These are phyloP conservation scores for Spergularia bocconei DNA, from an alignment of 148 eudicot genomes.

Conservation along the genomic window DNA sequence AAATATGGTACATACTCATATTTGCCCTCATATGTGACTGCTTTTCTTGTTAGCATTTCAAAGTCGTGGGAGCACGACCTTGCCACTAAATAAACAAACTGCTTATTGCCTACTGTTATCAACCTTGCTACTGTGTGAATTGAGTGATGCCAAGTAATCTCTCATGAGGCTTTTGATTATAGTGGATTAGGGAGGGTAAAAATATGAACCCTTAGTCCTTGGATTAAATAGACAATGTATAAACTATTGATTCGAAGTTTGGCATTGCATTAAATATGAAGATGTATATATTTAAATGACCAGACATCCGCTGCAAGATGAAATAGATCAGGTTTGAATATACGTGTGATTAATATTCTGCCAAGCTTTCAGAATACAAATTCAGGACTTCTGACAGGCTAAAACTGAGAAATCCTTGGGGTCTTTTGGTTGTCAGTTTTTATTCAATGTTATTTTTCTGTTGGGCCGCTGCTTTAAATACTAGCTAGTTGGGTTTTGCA, in stretches of 20 bases:
- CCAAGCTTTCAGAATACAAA: too few relatives aligned
- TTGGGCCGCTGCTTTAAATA: neutral
- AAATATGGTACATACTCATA: slow-evolving; percentile 60
- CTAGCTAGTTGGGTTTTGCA: neutral
- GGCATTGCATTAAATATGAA: neutral
- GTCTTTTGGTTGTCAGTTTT: neutral
- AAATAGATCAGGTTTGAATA: neutral
- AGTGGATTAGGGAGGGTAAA: neutral
- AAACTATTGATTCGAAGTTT: neutral
- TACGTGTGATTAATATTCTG: too few relatives aligned
- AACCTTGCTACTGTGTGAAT: neutral
- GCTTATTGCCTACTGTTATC: neutral
- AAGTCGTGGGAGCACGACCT: slow-evolving; percentile 4
- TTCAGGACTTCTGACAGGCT: neutral
- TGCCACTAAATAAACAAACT: neutral
- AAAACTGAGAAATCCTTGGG: neutral
- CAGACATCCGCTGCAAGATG: neutral
- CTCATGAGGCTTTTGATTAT: neutral
- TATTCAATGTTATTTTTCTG: neutral
- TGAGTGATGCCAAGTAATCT: neutral
- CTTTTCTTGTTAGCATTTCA: neutral
- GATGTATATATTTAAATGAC: too few relatives aligned
- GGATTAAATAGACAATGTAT: neutral
- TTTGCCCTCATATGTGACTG: neutral
- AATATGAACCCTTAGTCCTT: neutral